These are phyloP conservation scores for Cercophora scortea DNA, from an alignment of 495 filamentous ascomycete species.

Conservation along the genomic window DNA sequence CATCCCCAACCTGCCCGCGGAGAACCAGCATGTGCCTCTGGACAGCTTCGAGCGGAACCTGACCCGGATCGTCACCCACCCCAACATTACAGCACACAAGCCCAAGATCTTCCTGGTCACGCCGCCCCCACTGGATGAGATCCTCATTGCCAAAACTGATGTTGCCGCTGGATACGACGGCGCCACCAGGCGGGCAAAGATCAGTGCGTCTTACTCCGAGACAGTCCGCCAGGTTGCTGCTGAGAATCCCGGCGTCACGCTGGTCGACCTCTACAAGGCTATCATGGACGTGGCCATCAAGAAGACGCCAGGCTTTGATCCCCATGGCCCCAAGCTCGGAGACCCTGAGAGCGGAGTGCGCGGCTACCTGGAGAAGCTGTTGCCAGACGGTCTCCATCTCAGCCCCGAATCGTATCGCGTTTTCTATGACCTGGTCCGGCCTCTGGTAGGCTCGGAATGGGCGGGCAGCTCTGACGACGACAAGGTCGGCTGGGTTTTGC, in stretches of 20 bases:
- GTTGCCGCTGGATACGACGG: conserved; percentile 36
- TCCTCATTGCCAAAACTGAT: conserved; percentile 51
- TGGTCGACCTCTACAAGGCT: conserved; percentile 68
- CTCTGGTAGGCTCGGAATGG: conserved; percentile 33
- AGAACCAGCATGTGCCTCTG: conserved; percentile 65
- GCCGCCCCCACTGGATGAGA: conserved; percentile 76
- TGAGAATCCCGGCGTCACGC: conserved; percentile 49
- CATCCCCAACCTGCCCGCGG: conserved; percentile 41
- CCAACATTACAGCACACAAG: conserved; percentile 56
- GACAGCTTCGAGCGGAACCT: conserved; percentile 66
- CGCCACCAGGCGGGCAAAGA: conserved; percentile 50
- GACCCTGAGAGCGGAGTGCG: conserved; percentile 33
- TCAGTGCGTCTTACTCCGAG: conserved; percentile 65
- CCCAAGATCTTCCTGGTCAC: conserved; percentile 69
- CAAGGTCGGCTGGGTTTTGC: conserved; percentile 25
- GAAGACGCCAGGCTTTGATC: conserved; percentile 31
- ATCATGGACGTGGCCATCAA: conserved; percentile 53
- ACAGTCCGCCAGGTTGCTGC: conserved; percentile 57
- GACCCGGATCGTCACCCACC: conserved; percentile 58
- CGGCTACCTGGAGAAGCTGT: conserved; percentile 37
- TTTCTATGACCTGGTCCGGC: conserved; percentile 36
- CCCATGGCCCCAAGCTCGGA: conserved; percentile 30
- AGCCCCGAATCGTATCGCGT: conserved; percentile 42
- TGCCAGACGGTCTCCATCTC: conserved; percentile 48
- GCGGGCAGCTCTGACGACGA: conserved; percentile 18